phyloP scores from a whole-genome alignment of 1,139 yeast species.

The Lodderomyces metapsilosis region DNA sequence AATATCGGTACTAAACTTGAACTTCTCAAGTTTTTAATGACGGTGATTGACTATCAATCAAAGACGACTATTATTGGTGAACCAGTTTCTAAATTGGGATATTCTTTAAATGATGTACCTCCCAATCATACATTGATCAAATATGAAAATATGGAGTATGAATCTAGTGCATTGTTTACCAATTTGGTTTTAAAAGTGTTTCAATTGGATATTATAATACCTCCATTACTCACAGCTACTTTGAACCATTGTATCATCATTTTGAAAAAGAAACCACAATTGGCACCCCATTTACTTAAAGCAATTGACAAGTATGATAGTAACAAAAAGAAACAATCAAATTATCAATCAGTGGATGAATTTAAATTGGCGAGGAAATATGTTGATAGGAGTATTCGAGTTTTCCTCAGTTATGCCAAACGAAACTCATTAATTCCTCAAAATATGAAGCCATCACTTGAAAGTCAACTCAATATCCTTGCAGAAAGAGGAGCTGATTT shows the following conservation, averaged over 20 bases:
- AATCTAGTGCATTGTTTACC: conserved; percentile 70
- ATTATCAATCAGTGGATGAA: conserved; percentile 44
- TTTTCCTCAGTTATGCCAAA: conserved; percentile 36
- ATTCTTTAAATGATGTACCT: conserved; percentile 60
- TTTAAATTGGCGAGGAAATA: conserved; percentile 43
- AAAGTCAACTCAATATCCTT: conserved; percentile 28
- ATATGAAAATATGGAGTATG: conserved; percentile 57
- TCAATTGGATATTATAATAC: conserved; percentile 52
- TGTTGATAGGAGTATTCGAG: conserved; percentile 38
- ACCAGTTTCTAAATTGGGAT: conserved; percentile 18
- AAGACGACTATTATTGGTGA: conserved; percentile 35
- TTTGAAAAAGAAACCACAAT: conserved; percentile 57
- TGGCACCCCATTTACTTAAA: conserved; percentile 41
- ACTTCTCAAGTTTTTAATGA: conserved; percentile 68
- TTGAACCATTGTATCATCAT: conserved; percentile 52
- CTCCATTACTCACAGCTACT: conserved; percentile 57
- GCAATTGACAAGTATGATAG: conserved; percentile 42
- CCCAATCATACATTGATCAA: conserved; percentile 68
- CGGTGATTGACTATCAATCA: conserved; percentile 69
- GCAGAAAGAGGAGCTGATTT: conserved; percentile 42
- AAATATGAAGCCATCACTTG: conserved; percentile 28
- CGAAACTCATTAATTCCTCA: conserved; percentile 40
- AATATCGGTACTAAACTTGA: conserved; percentile 62
- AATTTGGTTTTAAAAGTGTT: conserved; percentile 62
- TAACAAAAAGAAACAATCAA: conserved; percentile 39